Conservation (phyloP, 305 asterid species). For the Coffea humblotiana region DNA sequence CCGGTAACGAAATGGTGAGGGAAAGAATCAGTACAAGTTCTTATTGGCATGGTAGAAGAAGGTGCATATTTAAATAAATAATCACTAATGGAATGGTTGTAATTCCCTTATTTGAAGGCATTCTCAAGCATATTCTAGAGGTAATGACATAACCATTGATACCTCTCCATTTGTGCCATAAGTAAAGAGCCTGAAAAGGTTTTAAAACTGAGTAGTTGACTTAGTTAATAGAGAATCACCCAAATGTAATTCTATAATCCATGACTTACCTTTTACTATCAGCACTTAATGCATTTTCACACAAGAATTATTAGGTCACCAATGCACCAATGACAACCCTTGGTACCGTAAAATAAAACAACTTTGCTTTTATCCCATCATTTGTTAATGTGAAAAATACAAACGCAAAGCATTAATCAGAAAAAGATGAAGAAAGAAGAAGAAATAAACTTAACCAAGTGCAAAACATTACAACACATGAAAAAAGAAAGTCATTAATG, state of each 20-base stretch:
- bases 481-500: too few species aligned
- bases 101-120: too few species aligned
- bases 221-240: neutral
- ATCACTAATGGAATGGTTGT: too few species aligned
- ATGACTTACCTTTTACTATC: constrained; percentile 19
- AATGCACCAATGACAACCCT: constrained; percentile 37
- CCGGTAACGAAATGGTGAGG: too few species aligned
- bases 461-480: too few species aligned
- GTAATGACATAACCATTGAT: too few species aligned
- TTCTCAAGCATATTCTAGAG: too few species aligned
- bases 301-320: constrained; percentile 44
- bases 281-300: constrained; percentile 20
- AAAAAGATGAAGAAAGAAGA: neutral
- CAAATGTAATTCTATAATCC: constrained; percentile 26
- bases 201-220: neutral
- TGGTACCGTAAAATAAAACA: constrained; percentile 44
- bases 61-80: too few species aligned
- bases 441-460: too few species aligned
- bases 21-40: too few species aligned
- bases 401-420: constrained; percentile 30
- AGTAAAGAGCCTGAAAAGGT: constrained; percentile 56
- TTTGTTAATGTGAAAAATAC: constrained; percentile 52
- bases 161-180: constrained; percentile 63
- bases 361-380: constrained; percentile 75
- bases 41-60: too few species aligned